Base-by-base conservation (phyloP, 129 eudicot genomes). In the Smallanthus sonchifolius region DNA sequence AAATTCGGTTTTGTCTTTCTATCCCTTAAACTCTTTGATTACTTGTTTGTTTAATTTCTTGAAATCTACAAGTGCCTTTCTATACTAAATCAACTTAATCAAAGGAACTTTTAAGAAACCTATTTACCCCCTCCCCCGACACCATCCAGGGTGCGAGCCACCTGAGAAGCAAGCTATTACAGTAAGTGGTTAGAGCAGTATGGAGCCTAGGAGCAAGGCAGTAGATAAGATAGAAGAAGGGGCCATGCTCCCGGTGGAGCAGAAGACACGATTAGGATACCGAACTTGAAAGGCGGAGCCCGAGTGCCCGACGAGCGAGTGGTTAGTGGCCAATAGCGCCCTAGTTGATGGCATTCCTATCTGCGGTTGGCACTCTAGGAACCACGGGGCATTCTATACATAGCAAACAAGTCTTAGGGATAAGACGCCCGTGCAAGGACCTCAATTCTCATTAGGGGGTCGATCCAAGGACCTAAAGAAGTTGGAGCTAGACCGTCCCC, bases 221-320 rank as follows among this genome's bases (percentile, higher is more conserved):
- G 34, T 69, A 69, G 63, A 70, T 52, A 70, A 49, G 49, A 51
- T 70, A 36, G 64, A 70, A 70, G 75, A 51, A 70, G 64, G 63
- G 75, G 65, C 5, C 49, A 52, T 36, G 49, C 75, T 70, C 65
- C 49, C 16, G 75, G 65, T 35, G 36, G 49, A 70, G 64, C 47
- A 70, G 48, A 70, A 37, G 60, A 36, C 37, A 37, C 69, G 28
- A 2, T 64, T 69, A 14, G 61, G 39, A 37, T 69, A 48, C 36
- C 32, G 8, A 36, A 30, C n/a, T 7, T 35, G 28, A 35, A 36
- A 62, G 40, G 1, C 36, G n/a, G 67, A 61, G 67, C 42, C 67
- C 40, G 67, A 61, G 67, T 19, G 67, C 34, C 42, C 19, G 19
- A 19, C 10, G 67, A 61, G 43, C 19, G 67, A 61, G 67, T 61